Percentiles rank a stretch among this genome's conserved stretches.
phyloP scores from a whole-genome alignment of 2,329 filamentous ascomycete genomes.

The Salinomyces thailandicus region DNA sequence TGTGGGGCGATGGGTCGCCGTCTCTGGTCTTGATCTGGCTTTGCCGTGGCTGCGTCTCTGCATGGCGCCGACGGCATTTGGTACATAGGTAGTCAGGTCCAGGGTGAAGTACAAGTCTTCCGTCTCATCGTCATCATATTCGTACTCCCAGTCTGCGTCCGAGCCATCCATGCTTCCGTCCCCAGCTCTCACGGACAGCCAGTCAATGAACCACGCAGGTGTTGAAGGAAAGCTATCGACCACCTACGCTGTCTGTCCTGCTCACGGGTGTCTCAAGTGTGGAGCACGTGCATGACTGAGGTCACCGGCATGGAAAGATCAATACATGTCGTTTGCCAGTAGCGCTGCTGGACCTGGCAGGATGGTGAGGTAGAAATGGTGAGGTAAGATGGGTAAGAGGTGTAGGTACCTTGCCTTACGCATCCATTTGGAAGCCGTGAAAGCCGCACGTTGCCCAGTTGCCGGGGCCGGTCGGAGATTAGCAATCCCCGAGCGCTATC shows the following conservation, averaged over 20 bases:
- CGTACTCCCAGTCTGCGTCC: constrained; percentile 50
- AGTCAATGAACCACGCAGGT: neutral
- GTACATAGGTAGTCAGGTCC: constrained; percentile 40
- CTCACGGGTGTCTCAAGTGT: too few relatives aligned
- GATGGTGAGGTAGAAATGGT: too few relatives aligned
- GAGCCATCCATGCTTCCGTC: neutral
- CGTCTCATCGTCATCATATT: constrained; percentile 48
- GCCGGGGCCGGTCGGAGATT: too few relatives aligned
- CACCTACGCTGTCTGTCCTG: neutral
- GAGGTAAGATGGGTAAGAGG: too few relatives aligned
- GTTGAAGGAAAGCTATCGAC: neutral
- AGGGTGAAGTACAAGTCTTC: constrained; percentile 51
- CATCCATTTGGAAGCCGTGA: too few relatives aligned
- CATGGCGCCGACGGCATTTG: neutral
- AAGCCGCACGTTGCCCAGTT: too few relatives aligned
- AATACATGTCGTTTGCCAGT: too few relatives aligned
- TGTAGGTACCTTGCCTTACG: too few relatives aligned
- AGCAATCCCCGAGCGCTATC: too few relatives aligned
- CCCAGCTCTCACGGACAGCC: neutral
- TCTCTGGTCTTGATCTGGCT: neutral
- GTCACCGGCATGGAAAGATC: too few relatives aligned
- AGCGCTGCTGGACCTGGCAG: too few relatives aligned
- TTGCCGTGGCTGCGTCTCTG: neutral
- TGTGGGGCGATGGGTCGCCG: neutral
- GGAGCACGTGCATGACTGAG: too few relatives aligned